Evolutionary conservation across 202 grass and related monocot species (phyloP).

Genomic region (Digitaria exilis): DNA sequence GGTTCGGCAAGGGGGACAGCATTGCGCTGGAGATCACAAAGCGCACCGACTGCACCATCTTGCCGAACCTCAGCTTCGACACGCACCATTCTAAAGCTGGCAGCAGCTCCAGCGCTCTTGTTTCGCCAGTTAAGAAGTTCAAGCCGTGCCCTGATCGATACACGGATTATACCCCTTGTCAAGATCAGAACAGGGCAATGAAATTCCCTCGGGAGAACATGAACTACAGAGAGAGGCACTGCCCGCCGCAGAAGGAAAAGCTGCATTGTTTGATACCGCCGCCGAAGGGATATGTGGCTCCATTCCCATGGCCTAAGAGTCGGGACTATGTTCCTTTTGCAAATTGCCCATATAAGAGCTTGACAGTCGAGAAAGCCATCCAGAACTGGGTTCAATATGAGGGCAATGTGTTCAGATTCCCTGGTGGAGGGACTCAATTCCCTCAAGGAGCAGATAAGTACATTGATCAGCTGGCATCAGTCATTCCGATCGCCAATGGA

Average conservation of each 20-base stretch:
- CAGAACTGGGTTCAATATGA: conserved; percentile 99
- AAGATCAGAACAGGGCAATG: conserved; percentile 96
- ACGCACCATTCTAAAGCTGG: conserved; percentile 67
- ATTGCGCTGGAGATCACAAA: conserved; percentile 95
- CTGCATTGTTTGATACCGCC: conserved; percentile 84
- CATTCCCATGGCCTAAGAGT: conserved; percentile 96
- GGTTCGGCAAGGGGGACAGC: conserved; percentile 95
- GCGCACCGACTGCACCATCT: conserved; percentile 82
- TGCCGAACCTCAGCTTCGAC: conserved; percentile 84
- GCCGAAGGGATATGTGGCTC: conserved; percentile 86
- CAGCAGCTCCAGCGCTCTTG: conserved; percentile 25
- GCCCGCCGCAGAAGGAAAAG: conserved; percentile 82
- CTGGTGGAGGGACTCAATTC: conserved; percentile 98
- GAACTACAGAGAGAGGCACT: conserved; percentile 97
- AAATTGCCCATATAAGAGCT: conserved; percentile 96
- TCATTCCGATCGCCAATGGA: conserved; percentile 87
- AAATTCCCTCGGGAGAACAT: conserved; percentile 90
- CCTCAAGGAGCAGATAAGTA: conserved; percentile 97
- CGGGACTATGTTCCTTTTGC: conserved; percentile 95
- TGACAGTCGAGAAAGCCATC: conserved; percentile 98
- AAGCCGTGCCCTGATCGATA: conserved; percentile 66
- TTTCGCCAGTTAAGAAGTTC: conserved; percentile 61
- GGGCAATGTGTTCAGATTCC: conserved; percentile 95
- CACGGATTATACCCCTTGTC: conserved; percentile 89
- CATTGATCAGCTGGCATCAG: conserved; percentile 87